These are phyloP conservation scores for Cladosporium sp. DNA, from an alignment of 2,329 filamentous ascomycete species.

Conservation along the genomic window DNA sequence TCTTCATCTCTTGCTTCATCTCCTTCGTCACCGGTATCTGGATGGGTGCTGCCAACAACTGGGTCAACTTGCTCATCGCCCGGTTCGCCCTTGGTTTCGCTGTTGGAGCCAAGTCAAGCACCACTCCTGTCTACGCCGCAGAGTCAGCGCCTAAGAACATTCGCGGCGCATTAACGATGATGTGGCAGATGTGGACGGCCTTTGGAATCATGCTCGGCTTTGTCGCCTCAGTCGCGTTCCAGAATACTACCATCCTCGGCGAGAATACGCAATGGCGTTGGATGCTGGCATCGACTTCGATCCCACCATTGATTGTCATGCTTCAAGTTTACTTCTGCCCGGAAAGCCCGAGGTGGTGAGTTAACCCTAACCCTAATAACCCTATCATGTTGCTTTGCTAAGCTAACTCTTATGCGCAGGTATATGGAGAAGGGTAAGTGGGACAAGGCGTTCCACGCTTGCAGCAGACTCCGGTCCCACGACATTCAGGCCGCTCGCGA, in stretches of 20 bases:
- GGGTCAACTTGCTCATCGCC: slow-evolving; percentile 63
- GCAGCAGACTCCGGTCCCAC: slow-evolving; percentile 30
- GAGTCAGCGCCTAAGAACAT: slow-evolving; percentile 34
- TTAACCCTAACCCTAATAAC: slow-evolving; percentile 4
- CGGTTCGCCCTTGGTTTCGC: slow-evolving; percentile 64
- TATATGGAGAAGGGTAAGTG: slow-evolving; percentile 35
- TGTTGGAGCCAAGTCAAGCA: slow-evolving; percentile 34
- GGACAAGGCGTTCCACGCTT: slow-evolving; percentile 31
- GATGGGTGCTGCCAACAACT: slow-evolving; percentile 62
- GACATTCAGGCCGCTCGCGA: slow-evolving; percentile 36
- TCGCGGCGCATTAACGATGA: slow-evolving; percentile 41
- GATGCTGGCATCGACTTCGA: slow-evolving; percentile 35
- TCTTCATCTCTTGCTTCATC: slow-evolving; percentile 69
- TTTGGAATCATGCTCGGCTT: slow-evolving; percentile 43
- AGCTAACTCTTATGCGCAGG: slow-evolving; percentile 13
- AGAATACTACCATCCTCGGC: slow-evolving; percentile 22
- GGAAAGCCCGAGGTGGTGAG: slow-evolving; percentile 33
- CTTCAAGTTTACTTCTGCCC: slow-evolving; percentile 36
- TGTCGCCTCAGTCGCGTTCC: slow-evolving; percentile 35
- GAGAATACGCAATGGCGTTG: slow-evolving; percentile 23
- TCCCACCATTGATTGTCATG: slow-evolving; percentile 28
- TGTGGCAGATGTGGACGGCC: slow-evolving; percentile 37
- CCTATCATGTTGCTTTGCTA: neutral
- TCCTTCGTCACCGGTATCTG: slow-evolving; percentile 54
- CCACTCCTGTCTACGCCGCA: slow-evolving; percentile 39